Base-by-base conservation (phyloP, 2,329 filamentous ascomycete genomes). In the Fusarium lyarnte region DNA sequence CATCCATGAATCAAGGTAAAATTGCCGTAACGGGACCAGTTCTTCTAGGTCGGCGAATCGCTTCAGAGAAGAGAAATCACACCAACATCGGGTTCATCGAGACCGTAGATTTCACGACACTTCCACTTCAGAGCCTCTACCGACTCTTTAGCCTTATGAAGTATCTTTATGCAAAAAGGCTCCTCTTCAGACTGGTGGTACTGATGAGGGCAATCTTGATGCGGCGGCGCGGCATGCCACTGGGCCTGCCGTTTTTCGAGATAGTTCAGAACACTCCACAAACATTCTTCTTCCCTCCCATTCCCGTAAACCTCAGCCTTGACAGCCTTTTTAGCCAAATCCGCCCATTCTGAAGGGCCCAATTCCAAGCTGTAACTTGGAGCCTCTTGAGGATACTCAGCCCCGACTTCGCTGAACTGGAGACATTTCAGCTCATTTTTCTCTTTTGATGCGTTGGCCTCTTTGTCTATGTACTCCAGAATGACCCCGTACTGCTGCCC, bases 151-250 rank as follows among this genome's bases (percentile, higher is more conserved):
- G 38, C 23, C 10, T 23, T 39, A 4, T 39, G 59, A 10, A 65
- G 27, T 9, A 55, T 63, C 59, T 46, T 65, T 6, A 65, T 53
- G 35, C 62, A 65, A 14, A 65, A 36, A 0, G 58, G 62, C 12
- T 64, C 59, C 10, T 65, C 25, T 6, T 46, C 58, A 5, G 23
- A 11, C 19, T 19, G 29, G 1, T 8, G 43, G 3, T n/a, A 17
- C 1, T 29, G 29, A 1, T 62, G 31, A n/a, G 25, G 42, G 1
- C 38, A 62, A 31, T 62, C 43, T 7, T 19, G 31, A n/a, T 36
- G 52, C 0, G 47, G 58, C 2, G 27, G 27, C 1, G 31, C n/a
- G 2, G 41, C 29, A 39, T 65, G 62, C 58, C 58, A 65, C n/a
- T 19, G 23, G 5, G 16, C 3, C 13, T 65, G 58, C 8, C 59